phyloP scores from a whole-genome alignment of 1,284 basidiomycete genomes.

The Trichosporon faecale region DNA sequence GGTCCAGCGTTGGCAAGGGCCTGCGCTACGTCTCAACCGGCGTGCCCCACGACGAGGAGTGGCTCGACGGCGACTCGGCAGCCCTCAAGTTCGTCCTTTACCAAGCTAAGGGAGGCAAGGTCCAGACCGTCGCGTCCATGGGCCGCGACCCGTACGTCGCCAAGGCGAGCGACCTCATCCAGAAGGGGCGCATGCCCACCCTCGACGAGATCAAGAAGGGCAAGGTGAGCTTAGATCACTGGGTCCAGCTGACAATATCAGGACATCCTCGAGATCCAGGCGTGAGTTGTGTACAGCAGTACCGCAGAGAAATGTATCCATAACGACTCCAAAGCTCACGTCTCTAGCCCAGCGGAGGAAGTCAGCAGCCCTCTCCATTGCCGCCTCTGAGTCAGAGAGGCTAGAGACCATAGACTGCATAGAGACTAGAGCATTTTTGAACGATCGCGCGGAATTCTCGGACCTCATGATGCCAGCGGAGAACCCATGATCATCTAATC shows the following conservation, averaged over 20 bases:
- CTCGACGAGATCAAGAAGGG: slow-evolving; percentile 66
- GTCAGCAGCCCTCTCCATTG: neutral
- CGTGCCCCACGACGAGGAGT: slow-evolving; percentile 65
- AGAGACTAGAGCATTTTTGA: neutral
- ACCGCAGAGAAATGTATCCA: slow-evolving; percentile 6
- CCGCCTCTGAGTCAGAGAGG: neutral
- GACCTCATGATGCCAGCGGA: neutral
- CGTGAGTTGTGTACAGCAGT: neutral
- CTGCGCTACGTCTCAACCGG: slow-evolving; percentile 75
- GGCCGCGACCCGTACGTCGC: slow-evolving; percentile 62
- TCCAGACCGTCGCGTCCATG: slow-evolving; percentile 75
- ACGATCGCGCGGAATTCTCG: neutral
- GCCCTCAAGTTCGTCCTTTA: slow-evolving; percentile 88
- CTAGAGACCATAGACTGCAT: neutral
- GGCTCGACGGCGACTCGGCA: slow-evolving; percentile 69
- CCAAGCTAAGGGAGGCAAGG: slow-evolving; percentile 71
- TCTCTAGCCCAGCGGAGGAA: neutral
- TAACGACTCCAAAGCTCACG: neutral
- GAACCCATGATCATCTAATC: neutral
- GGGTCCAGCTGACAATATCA: slow-evolving; percentile 4
- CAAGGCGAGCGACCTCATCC: slow-evolving; percentile 75
- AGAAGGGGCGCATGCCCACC: slow-evolving; percentile 75
- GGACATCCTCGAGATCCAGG: slow-evolving; percentile 44
- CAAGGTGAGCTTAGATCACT: slow-evolving; percentile 41
- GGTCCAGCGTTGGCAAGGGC: slow-evolving; percentile 70